Conservation (phyloP, 192 early-diverging fungal species). For the Pecoramyces ruminantium region DNA sequence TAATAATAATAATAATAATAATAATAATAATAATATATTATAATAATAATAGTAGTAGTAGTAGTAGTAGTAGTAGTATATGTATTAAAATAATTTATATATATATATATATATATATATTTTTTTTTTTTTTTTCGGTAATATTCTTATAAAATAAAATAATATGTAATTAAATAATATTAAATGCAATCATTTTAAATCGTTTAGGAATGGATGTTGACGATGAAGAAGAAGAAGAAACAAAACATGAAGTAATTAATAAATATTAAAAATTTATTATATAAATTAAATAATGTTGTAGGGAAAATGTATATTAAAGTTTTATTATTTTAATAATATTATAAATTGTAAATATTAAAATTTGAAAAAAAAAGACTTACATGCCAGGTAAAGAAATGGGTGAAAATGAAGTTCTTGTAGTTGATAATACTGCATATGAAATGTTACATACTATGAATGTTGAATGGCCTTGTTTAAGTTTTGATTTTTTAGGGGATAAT, state of each 20-base stretch:
- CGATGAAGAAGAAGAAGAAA: constrained; percentile 19
- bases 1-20: no score
- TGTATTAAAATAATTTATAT: no score
- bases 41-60: no score
- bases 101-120: no score
- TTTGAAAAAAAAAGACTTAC: background rate
- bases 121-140: no score
- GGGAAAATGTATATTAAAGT: no score
- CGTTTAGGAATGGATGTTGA: constrained; percentile 14
- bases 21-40: no score
- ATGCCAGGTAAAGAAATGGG: constrained; percentile 67
- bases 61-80: no score
- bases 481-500: constrained; percentile 81
- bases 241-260: constrained; percentile 9
- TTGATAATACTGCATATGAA: constrained; percentile 84
- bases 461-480: constrained; percentile 91
- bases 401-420: constrained; percentile 79
- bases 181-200: background rate
- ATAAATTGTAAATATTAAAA: no score
- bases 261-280: background rate
- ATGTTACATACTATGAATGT: constrained; percentile 90
- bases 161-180: no score
- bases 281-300: background rate
- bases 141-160: no score
- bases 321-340: no score